phyloP scores from a whole-genome alignment of 2,329 filamentous ascomycete species.

The Knoxdaviesia capensis region DNA sequence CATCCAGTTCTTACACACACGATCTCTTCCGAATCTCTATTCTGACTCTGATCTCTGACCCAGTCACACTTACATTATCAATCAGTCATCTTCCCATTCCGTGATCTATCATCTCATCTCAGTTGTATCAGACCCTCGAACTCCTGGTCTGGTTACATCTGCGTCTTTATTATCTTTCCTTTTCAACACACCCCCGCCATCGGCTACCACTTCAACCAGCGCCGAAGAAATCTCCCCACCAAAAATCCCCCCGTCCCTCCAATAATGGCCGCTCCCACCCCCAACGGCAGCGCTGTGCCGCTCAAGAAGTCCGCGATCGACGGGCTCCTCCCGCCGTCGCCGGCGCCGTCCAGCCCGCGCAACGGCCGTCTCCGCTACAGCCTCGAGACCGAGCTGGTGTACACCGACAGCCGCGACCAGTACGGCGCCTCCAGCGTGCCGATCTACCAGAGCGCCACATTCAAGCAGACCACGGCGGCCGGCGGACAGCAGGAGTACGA shows the following conservation, averaged over 20 bases:
- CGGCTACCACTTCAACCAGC: slow-evolving; percentile 1
- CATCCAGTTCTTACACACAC: no score
- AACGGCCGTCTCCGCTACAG: slow-evolving; percentile 71
- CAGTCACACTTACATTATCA: no score
- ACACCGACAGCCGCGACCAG: slow-evolving; percentile 89
- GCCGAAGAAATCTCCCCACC: neutral
- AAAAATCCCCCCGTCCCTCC: slow-evolving; percentile 5
- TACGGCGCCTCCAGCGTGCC: slow-evolving; percentile 92
- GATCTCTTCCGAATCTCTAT: no score
- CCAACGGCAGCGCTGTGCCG: slow-evolving; percentile 17
- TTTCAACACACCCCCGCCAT: neutral
- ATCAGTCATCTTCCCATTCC: no score
- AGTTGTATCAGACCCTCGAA: no score
- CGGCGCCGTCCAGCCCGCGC: slow-evolving; percentile 76
- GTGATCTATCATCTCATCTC: no score
- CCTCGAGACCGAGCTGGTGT: slow-evolving; percentile 88
- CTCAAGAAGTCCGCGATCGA: slow-evolving; percentile 52
- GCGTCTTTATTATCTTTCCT: neutral
- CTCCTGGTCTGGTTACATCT: neutral
- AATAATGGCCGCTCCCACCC: slow-evolving; percentile 11
- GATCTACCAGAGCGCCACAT: slow-evolving; percentile 96
- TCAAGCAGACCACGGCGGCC: slow-evolving; percentile 71
- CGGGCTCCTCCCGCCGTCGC: slow-evolving; percentile 76
- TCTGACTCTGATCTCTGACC: no score
- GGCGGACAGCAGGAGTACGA: slow-evolving; percentile 81